Base-by-base conservation (phyloP, 2,329 filamentous ascomycete species). In the Geosmithia morbida region DNA sequence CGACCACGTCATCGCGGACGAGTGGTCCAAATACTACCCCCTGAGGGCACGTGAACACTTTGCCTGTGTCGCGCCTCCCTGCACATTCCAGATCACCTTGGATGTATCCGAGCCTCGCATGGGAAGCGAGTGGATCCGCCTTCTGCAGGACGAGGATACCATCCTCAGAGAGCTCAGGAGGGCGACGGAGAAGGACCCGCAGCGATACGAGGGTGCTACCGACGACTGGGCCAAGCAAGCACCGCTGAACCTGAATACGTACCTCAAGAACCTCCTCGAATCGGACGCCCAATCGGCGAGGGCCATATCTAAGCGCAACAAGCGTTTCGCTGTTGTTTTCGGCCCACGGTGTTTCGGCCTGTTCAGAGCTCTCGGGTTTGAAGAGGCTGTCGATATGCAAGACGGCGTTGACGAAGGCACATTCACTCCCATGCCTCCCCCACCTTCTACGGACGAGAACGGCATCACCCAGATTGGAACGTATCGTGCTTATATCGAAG, bases 301-400 rank as follows among this genome's bases (percentile, higher is more conserved):
- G 43, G 71, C 62, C 45, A 76, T 79, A 37, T 73, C 74, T 2
- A 72, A 71, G 47, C 62, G 74, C 1, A 79, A 79, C 53, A 78
- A 77, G 55, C 67, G 70, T 14, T 79, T 78, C 48, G 61, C 62
- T 22, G 69, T 77, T 2, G 63, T 75, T 7, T 77, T 79, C 48
- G 71, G 74, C 0, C 63, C 64, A 4, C 67, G 70, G 3, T 72
- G 72, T 46, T 68, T 70, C 43, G 55, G 59, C 19, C 63, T 79
- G 13, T 73, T 78, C 52, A 60, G 59, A 14, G 64, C 65, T 13
- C 60, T 79, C 4, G 72, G 70, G 11, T 78, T 77, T 43, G 52
- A 58, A 2, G 70, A 74, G 53, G 37, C 44, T 7, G 29, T 43
- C 7, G 17, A 66, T 5, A 58, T 65, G 1, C 59, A 59, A 8